Base-by-base conservation (phyloP, 2,329 filamentous ascomycete genomes). In the Lojkania enalia region DNA sequence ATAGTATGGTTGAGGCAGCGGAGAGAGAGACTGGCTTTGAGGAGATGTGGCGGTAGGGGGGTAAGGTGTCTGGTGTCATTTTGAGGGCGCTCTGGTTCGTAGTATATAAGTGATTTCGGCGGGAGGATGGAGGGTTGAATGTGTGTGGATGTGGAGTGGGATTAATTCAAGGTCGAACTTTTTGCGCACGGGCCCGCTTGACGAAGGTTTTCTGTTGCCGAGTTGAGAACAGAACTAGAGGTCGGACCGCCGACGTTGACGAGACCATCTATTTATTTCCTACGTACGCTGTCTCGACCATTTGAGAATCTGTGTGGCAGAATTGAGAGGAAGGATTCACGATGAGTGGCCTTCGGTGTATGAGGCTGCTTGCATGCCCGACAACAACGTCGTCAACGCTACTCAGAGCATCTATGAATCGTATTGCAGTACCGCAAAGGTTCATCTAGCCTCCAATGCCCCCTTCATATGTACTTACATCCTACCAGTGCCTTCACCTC, bases 21-120 rank as follows among this genome's bases (percentile, higher is more conserved):
- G 55, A 25, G 35, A 62, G 54, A 20, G 66, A 57, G 46, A 75
- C 59, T 27, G 64, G 56, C 14, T 44, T 48, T 32, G 53, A 53
- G 36, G 62, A 57, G 38, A 70, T 42, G 50, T 67, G 63, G 36
- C 63, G 61, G 42, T 62, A 54, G 6, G 72, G 72, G 11, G 72
- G 71, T 46, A 66, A 66, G 14, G 64, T 52, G 49, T 67, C 58
- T 38, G 60, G 52, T 12, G 49, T 46, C 69, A 71, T 72, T 47
- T 43, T 55, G 32, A 32, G n/a, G n/a, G 27, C 11, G n/a, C 7
- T 27, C n/a, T 7, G n/a, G 25, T 7, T 27, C 25, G n/a, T 9
- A 27, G n/a, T 15, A 20, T 23, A 25, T n/a, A 20, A 30, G 27
- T n/a, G 29, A 35, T 29, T 20, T 30, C 40, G 44, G 44, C 18